Percentiles rank a stretch among this genome's conserved stretches.
Evolutionary conservation across 495 filamentous ascomycete genomes (phyloP).

Genomic region (Penicillium taxi): DNA sequence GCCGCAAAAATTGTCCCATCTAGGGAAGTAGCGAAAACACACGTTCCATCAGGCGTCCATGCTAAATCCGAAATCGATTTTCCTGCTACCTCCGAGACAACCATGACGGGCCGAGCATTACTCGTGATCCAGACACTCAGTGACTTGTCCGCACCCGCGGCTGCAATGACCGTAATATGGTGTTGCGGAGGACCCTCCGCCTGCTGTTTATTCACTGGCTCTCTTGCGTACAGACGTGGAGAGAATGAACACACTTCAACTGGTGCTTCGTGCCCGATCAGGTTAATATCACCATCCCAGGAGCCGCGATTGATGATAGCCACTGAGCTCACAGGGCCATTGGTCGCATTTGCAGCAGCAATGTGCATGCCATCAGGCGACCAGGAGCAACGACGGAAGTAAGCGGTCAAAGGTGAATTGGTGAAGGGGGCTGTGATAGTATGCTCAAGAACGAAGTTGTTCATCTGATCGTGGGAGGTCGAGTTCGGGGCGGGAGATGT

Average conservation of each 20-base stretch:
- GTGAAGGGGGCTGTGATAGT: constrained; percentile 79
- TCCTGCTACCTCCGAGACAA: constrained; percentile 74
- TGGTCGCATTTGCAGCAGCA: constrained; percentile 91
- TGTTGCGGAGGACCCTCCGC: constrained; percentile 28
- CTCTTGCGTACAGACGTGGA: constrained; percentile 75
- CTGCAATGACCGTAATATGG: constrained; percentile 91
- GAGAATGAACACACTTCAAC: constrained; percentile 97
- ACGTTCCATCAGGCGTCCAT: constrained; percentile 89
- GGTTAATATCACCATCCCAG: constrained; percentile 95
- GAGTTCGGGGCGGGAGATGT: constrained; percentile 87
- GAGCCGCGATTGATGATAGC: constrained; percentile 86
- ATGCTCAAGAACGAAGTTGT: constrained; percentile 87
- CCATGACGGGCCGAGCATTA: constrained; percentile 79
- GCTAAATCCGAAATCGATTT: constrained; percentile 92
- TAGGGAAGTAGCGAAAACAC: constrained; percentile 72
- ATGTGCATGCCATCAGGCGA: constrained; percentile 96
- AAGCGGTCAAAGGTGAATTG: constrained; percentile 86
- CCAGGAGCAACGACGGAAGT: constrained; percentile 95
- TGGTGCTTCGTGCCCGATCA: constrained; percentile 94
- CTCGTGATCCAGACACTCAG: constrained; percentile 96
- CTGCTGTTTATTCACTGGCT: constrained; percentile 45
- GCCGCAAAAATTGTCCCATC: constrained; percentile 80
- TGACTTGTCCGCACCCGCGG: constrained; percentile 92
- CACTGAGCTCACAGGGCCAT: constrained; percentile 93
- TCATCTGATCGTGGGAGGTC: constrained; percentile 83